These are phyloP conservation scores for Penicillium angulare DNA, from an alignment of 495 filamentous ascomycete species.

Conservation along the genomic window DNA sequence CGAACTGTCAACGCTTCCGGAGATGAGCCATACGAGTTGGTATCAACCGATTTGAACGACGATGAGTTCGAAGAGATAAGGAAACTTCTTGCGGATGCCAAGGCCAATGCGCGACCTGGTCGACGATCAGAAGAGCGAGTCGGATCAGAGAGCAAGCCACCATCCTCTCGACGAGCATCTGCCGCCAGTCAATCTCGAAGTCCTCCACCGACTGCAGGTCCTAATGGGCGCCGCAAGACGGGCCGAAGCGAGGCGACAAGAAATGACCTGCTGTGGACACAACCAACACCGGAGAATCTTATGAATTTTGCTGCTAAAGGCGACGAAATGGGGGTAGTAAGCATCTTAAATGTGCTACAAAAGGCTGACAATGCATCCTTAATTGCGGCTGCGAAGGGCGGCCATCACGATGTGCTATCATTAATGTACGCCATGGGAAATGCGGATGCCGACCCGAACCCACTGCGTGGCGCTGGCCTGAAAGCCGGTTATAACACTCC, in stretches of 20 bases:
- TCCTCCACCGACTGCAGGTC: slow-evolving; percentile 38
- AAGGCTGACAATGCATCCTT: slow-evolving; percentile 82
- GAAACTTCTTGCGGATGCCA: slow-evolving; percentile 46
- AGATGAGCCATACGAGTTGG: slow-evolving; percentile 79
- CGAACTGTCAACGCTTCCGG: slow-evolving; percentile 82
- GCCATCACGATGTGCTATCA: slow-evolving; percentile 82
- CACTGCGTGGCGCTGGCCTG: slow-evolving; percentile 45
- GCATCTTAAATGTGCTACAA: slow-evolving; percentile 72
- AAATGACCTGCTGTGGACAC: slow-evolving; percentile 62
- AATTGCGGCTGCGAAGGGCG: slow-evolving; percentile 87
- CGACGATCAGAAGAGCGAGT: slow-evolving; percentile 64
- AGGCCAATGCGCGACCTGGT: slow-evolving; percentile 42
- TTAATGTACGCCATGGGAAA: slow-evolving; percentile 78
- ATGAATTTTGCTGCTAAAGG: slow-evolving; percentile 78
- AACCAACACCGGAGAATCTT: slow-evolving; percentile 66
- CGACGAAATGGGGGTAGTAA: slow-evolving; percentile 74
- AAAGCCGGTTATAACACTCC: slow-evolving; percentile 70
- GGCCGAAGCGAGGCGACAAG: slow-evolving; percentile 59
- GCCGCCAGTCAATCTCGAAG: slow-evolving; percentile 54
- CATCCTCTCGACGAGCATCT: slow-evolving; percentile 63
- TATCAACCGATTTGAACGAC: slow-evolving; percentile 66
- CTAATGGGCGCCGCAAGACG: slow-evolving; percentile 48
- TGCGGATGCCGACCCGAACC: slow-evolving; percentile 76
- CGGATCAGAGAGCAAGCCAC: slow-evolving; percentile 51
- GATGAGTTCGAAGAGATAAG: slow-evolving; percentile 64